Evolutionary conservation across 306 rosid species (phyloP).

Genomic region (Sindora glabra): DNA sequence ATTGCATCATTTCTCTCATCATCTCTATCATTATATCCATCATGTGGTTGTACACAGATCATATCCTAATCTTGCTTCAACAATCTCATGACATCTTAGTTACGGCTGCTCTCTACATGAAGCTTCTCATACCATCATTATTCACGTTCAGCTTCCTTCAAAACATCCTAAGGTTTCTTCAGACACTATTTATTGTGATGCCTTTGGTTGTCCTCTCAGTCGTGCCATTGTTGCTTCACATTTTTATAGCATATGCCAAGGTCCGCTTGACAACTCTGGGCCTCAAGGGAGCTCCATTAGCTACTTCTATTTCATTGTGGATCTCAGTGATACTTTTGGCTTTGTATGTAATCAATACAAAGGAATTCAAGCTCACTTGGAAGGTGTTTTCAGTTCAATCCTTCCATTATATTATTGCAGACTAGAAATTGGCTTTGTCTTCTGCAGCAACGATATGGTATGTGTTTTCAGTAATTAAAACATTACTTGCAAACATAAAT

Average conservation of each 20-base stretch:
- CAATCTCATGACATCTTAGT: slow-evolving; percentile 54
- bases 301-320: slow-evolving; percentile 63
- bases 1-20: slow-evolving; percentile 50
- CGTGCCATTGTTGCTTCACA: slow-evolving; percentile 37
- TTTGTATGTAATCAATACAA: slow-evolving; percentile 26
- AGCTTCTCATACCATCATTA: slow-evolving; percentile 53
- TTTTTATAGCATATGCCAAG: slow-evolving; percentile 43
- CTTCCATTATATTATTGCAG: slow-evolving; percentile 23
- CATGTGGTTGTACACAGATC: slow-evolving; percentile 56
- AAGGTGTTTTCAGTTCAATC: slow-evolving; percentile 55
- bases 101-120: slow-evolving; percentile 49
- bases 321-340: slow-evolving; percentile 36
- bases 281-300: slow-evolving; percentile 58
- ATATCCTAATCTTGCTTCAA: slow-evolving; percentile 44
- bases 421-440: slow-evolving; percentile 61
- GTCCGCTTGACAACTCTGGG: slow-evolving; percentile 38
- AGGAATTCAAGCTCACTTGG: slow-evolving; percentile 58
- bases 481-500: not conserved
- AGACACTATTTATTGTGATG: slow-evolving; percentile 54
- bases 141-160: slow-evolving; percentile 62
- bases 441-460: slow-evolving; percentile 81
- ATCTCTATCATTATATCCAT: slow-evolving; percentile 44
- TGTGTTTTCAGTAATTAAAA: slow-evolving; percentile 15
- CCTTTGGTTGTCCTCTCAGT: slow-evolving; percentile 46
- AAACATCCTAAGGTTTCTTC: slow-evolving; percentile 63